Evolutionary conservation across 306 rosid genomes (phyloP).

Genomic region (Citrullus mucosospermus): DNA sequence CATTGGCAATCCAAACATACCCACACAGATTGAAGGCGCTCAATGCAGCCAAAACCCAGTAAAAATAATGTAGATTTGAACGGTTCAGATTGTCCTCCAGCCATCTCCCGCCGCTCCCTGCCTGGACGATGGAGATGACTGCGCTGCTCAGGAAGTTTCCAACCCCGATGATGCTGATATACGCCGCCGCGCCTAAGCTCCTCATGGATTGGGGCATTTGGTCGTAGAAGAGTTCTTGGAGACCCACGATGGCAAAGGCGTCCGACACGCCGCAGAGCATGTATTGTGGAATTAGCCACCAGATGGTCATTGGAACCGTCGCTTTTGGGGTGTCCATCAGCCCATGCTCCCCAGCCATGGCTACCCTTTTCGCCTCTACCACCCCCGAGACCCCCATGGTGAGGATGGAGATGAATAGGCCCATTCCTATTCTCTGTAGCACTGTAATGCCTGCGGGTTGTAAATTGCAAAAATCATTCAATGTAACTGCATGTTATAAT

Average conservation of each 20-base stretch:
- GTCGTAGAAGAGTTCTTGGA: conserved; percentile 54
- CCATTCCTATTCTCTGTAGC: conserved; percentile 54
- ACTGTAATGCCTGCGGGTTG: conserved; percentile 38
- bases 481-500: too few relatives aligned
- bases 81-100: conserved; percentile 42
- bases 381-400: conserved; percentile 46
- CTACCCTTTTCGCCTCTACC: conserved; percentile 42
- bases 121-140: conserved; percentile 27
- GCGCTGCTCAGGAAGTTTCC: conserved; percentile 44
- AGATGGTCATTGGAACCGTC: conserved; percentile 39
- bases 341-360: conserved; percentile 20
- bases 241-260: conserved; percentile 41
- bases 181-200: conserved; percentile 71
- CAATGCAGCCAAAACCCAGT: conserved; percentile 50
- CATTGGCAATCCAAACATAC: conserved; percentile 30
- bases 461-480: too few relatives aligned
- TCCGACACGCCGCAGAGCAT: conserved; percentile 33
- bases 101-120: conserved; percentile 28
- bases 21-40: conserved; percentile 33
- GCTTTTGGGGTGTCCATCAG: conserved; percentile 35
- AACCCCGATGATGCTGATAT: conserved; percentile 36
- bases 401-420: conserved; percentile 43
- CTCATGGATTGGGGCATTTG: conserved; percentile 55
- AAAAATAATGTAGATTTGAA: conserved; percentile 54
- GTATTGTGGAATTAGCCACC: conserved; percentile 88